A percentile compares a stretch with the other conserved stretches of the same genome.
Evolutionary conservation across 352 stramenopile genomes (phyloP).

Genomic region (Pythium dissotocum): DNA sequence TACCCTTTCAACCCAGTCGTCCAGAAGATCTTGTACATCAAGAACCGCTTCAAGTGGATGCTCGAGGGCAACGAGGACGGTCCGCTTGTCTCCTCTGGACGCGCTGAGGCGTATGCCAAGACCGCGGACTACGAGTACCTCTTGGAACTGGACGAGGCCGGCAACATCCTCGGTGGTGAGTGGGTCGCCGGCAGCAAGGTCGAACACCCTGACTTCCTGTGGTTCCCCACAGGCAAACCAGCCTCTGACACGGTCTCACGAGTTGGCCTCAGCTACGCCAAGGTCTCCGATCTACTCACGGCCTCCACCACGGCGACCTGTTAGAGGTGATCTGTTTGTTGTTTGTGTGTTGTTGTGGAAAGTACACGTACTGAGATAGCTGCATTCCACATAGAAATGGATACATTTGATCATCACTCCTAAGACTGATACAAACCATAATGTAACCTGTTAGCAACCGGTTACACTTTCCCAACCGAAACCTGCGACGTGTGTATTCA

Average conservation of each 20-base stretch:
- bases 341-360: too few relatives aligned
- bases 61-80: slow-evolving; percentile 17
- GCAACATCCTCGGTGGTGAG: slow-evolving; percentile 24
- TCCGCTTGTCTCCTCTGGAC: slow-evolving; percentile 7
- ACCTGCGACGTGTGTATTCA: too few relatives aligned
- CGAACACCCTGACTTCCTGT: slow-evolving; percentile 23
- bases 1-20: slow-evolving; percentile 19
- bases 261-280: slow-evolving; percentile 17
- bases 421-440: too few relatives aligned
- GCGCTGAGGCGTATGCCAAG: neutral
- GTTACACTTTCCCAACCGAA: too few relatives aligned
- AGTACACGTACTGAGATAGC: too few relatives aligned
- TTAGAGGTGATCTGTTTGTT: too few relatives aligned
- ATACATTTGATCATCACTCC: too few relatives aligned
- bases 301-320: slow-evolving; percentile 13
- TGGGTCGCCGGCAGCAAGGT: slow-evolving; percentile 10
- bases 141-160: slow-evolving; percentile 19
- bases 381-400: too few relatives aligned
- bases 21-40: slow-evolving; percentile 21
- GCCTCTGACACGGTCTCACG: slow-evolving; percentile 2
- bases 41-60: slow-evolving; percentile 20
- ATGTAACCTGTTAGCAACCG: too few relatives aligned
- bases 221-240: slow-evolving; percentile 13
- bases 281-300: slow-evolving; percentile 17
- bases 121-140: slow-evolving; percentile 18